Evolutionary conservation across 164 flowering plant species (phyloP), one percentile per base, ranked within the genome.

Genomic region (Magnolia sinica): DNA sequence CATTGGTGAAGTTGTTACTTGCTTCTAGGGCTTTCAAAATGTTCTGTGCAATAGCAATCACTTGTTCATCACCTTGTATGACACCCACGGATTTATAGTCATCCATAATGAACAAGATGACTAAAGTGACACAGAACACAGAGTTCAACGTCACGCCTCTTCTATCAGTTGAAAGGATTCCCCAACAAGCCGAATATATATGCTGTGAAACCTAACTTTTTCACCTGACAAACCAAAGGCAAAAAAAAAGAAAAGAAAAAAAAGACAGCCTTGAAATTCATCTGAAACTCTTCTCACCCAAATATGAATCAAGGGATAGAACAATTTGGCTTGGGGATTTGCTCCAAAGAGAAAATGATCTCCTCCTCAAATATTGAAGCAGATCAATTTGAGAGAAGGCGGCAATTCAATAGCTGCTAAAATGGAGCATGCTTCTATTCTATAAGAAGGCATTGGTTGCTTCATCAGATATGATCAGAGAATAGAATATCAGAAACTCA

Each of bases 1-100:
- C 75, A 23, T 73, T 67, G 7, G 75, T 73, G 58, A 67, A 68
- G 66, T 83, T 88, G 81, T 79, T 88, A 22, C 84, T 68, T 55
- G 58, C 45, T 3, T 50, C 23, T 1, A 70, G n/a, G 50, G 51
- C 50, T 70, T 70, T 37, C 18, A 16, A 59, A 49, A 70, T 16
- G 29, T 68, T 23, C 11, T 24, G 71, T 45, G 61, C 61, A 8
- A 55, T 55, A 9, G 61, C 61, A 11, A 14, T 16, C 61, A 55
- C 61, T 11, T 55, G 20, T 68, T 45, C 71, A 29, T 68, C 45
- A 14, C 45, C 18, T 29, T 45, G 71, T 6, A 29, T 9, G 7
- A 4, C 71, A 68, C 49, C 45, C 45, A 27, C 2, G 11, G 45
- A 55, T 55, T 55, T 55, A 10, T 55, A 55, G 61, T 55, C 61